Base-by-base conservation (phyloP, 1,284 basidiomycete species). In the Prillingera fragicola region DNA sequence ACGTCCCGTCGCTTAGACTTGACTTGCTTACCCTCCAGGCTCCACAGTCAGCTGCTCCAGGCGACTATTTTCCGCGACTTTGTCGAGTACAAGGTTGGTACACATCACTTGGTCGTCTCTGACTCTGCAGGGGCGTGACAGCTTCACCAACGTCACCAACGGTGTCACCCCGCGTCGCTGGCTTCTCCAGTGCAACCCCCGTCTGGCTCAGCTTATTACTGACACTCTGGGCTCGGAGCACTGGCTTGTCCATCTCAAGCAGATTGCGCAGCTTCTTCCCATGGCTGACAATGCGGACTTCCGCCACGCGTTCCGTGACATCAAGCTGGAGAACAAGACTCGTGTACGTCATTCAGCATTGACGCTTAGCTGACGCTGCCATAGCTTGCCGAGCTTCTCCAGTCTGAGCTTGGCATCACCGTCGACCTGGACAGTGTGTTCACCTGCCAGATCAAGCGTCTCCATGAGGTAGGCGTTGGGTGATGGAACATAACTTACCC, bases 111-210 rank as follows among this genome's bases (percentile, higher is more conserved):
- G 29, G n/a, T 17, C 9, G 18, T 15, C n/a, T n/a, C 29, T 31
- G 29, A 31, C 29, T n/a, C n/a, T n/a, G 8, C 5, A 31, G 29
- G 65, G 69, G 13, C 56, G 61, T 36, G 70, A 72, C 60, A 63
- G 60, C 47, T 74, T 75, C 47, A 67, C 63, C 17, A 71, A 70
- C 43, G 68, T 88, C 38, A 89, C 85, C 22, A 89, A 88, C 64
- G 89, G 88, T 56, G 81, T 66, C 41, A 55, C 62, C 6, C 48
- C 59, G 34, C 48, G 56, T 38, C 54, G 62, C 52, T 94, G 89
- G 89, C 79, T 95, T 43, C 85, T 91, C 58, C 85, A 91, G 78
- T 90, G 87, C 76, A 95, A 95, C 74, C 87, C 87, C 8, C 76
- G 79, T 32, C 79, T 95, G 29, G 86, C 85, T 52, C 75, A 77